Base-by-base conservation (phyloP, 2,329 filamentous ascomycete species). In the Conoideocrella luteorostrata region DNA sequence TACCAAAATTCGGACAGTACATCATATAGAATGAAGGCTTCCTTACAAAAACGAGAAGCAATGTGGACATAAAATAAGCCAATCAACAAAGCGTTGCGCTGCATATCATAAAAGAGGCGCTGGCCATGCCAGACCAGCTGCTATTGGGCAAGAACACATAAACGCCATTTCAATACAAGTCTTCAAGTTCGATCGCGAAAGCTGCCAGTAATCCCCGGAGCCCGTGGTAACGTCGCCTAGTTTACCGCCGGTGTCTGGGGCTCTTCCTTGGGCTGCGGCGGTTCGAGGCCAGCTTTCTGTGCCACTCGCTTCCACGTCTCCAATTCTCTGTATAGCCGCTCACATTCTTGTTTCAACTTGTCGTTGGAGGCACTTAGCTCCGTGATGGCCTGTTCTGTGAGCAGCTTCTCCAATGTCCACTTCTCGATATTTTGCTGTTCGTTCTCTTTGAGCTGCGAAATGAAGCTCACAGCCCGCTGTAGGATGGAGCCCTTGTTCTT, bases 401-500 rank as follows among this genome's bases (percentile, higher is more conserved):
- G 75, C 30, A 94, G 77, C 68, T 97, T 97, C 67, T 93, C 88
- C 22, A 93, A 71, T 4, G 87, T 91, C 86, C 87, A 93, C 66
- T 95, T 89, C 63, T 95, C 91, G 50, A 95, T 89, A 62, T 95
- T 95, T 51, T 93, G 86, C 13, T 86, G 80, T 62, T 95, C 91
- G 55, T 95, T 94, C 63, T 96, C 89, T 62, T 93, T 94, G 30
- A 98, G 77, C 59, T 96, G 89, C 10, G 82, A 86, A 61, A 98
- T 97, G 69, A 95, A 97, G 51, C 88, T 83, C 9, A 96, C 91
- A 0, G 93, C 89, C 26, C 91, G 87, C 61, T 94, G 87, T 29
- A 98, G 72, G 51, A 98, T 97, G 3, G 89, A 94, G 1, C 93
- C 93, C 68, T 98, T 98, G 72, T 98, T 97, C 75, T 97, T 98